phyloP scores from a whole-genome alignment of 306 rosid species.

The Medicago arabica region DNA sequence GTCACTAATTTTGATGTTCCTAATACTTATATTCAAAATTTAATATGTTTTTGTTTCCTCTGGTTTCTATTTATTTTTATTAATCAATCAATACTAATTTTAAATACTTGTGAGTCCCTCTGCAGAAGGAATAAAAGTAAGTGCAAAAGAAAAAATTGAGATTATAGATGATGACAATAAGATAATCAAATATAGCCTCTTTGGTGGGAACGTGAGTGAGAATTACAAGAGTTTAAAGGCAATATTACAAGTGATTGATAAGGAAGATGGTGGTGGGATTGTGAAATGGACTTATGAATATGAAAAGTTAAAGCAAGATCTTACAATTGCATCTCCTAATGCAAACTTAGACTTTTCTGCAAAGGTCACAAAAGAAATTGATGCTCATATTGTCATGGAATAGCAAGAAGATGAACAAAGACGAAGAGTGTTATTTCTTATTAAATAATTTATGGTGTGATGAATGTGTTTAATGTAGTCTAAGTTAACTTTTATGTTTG shows the following conservation, averaged over 20 bases:
- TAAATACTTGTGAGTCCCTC: neutral
- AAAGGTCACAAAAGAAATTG: constrained; percentile 28
- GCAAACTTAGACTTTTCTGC: constrained; percentile 15
- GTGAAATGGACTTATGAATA: constrained; percentile 43
- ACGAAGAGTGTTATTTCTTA: neutral
- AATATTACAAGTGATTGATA: constrained; percentile 24
- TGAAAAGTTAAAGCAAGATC: constrained; percentile 35
- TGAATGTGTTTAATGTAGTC: neutral
- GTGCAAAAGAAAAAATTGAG: constrained; percentile 27
- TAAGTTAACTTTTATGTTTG: too few species aligned
- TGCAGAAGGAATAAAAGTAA: constrained; percentile 35
- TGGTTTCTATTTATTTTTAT: too few species aligned
- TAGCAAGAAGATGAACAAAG: neutral
- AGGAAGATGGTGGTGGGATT: constrained; percentile 33
- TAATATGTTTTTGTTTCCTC: too few species aligned
- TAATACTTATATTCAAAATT: too few species aligned
- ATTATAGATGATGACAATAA: constrained; percentile 35
- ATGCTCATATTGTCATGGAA: constrained; percentile 37
- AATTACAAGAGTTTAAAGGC: constrained; percentile 25
- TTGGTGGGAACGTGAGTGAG: constrained; percentile 30
- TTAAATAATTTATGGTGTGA: neutral
- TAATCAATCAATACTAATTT: neutral
- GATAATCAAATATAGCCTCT: constrained; percentile 26
- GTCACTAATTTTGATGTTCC: too few species aligned
- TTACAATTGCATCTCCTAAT: constrained; percentile 13